phyloP scores from a whole-genome alignment of 2,329 filamentous ascomycete species.

The Myriosclerotinia duriaeana region DNA sequence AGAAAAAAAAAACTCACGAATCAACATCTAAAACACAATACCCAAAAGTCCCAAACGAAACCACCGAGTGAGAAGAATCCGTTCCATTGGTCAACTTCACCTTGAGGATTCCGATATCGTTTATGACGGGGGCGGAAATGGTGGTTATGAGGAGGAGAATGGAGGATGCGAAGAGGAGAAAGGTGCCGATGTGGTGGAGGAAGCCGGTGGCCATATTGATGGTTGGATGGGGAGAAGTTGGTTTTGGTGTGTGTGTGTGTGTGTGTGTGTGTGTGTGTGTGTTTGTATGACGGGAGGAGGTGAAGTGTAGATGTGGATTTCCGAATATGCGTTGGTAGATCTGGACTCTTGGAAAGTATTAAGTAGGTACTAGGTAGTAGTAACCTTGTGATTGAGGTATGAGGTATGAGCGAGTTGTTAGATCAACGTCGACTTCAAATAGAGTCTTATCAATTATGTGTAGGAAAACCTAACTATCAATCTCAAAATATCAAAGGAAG shows the following conservation, averaged over 20 bases:
- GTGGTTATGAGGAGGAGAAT: conserved; percentile 58
- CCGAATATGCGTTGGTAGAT: too few relatives aligned
- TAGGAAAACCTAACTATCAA: neutral
- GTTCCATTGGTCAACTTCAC: conserved; percentile 48
- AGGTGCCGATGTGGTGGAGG: conserved; percentile 57
- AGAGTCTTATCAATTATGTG: neutral
- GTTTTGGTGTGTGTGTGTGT: neutral
- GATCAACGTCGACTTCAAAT: neutral
- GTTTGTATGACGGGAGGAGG: neutral
- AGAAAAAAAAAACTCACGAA: conserved; percentile 32
- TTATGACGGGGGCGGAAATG: conserved; percentile 59
- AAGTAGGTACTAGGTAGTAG: too few relatives aligned
- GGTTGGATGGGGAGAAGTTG: neutral
- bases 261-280: neutral
- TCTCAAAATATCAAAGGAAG: too few relatives aligned
- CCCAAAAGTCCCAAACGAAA: conserved; percentile 61
- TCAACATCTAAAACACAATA: conserved; percentile 49
- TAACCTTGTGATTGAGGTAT: too few relatives aligned
- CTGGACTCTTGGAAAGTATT: too few relatives aligned
- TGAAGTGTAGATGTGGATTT: too few relatives aligned
- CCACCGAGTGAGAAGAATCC: conserved; percentile 39
- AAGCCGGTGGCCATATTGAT: conserved; percentile 37
- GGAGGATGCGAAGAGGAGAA: conserved; percentile 55
- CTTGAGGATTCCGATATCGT: conserved; percentile 54
- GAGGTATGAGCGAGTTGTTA: too few relatives aligned